A percentile compares a stretch with the other conserved stretches of the same genome.
phyloP scores from a whole-genome alignment of 768 basidiomycete genomes.

The Porpolomopsis calyptriformis region DNA sequence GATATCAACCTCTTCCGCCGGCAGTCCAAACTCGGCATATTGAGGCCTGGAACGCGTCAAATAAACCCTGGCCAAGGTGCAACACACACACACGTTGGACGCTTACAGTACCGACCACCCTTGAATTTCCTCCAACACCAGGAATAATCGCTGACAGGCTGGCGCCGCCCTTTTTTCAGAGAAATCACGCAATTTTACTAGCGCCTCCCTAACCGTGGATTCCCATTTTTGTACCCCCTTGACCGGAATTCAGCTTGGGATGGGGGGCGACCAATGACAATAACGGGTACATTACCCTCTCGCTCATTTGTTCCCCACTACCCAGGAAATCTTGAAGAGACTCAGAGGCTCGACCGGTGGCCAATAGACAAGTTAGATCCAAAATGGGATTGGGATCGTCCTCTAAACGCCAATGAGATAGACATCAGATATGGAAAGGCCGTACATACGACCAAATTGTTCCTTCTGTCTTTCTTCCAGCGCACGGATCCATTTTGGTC shows the following conservation, averaged over 20 bases:
- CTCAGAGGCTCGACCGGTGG: slow-evolving; percentile 64
- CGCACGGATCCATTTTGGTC: slow-evolving; percentile 59
- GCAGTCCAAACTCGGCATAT: slow-evolving; percentile 46
- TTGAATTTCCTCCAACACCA: slow-evolving; percentile 66
- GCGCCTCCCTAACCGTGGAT: slow-evolving; percentile 54
- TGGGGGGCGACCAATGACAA: background rate
- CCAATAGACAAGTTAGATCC: slow-evolving; percentile 60
- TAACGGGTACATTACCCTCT: slow-evolving; percentile 43
- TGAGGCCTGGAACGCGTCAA: slow-evolving; percentile 43
- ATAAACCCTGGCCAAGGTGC: no score
- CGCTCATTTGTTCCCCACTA: slow-evolving; percentile 71
- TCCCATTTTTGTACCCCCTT: slow-evolving; percentile 83
- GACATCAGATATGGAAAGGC: slow-evolving; percentile 4
- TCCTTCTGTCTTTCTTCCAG: slow-evolving; percentile 55
- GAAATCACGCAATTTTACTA: slow-evolving; percentile 64
- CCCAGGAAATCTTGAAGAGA: slow-evolving; percentile 64
- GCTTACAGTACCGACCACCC: slow-evolving; percentile 69
- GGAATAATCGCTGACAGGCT: slow-evolving; percentile 65
- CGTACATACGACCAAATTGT: slow-evolving; percentile 52
- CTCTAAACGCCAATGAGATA: slow-evolving; percentile 29
- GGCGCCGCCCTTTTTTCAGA: slow-evolving; percentile 61
- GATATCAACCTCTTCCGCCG: slow-evolving; percentile 35
- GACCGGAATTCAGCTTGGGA: slow-evolving; percentile 14
- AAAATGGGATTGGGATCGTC: slow-evolving; percentile 51
- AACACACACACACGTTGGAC: no score